These are phyloP conservation scores for Ilex aquifolium DNA, from an alignment of 257 asterid genomes.

Conservation along the genomic window DNA sequence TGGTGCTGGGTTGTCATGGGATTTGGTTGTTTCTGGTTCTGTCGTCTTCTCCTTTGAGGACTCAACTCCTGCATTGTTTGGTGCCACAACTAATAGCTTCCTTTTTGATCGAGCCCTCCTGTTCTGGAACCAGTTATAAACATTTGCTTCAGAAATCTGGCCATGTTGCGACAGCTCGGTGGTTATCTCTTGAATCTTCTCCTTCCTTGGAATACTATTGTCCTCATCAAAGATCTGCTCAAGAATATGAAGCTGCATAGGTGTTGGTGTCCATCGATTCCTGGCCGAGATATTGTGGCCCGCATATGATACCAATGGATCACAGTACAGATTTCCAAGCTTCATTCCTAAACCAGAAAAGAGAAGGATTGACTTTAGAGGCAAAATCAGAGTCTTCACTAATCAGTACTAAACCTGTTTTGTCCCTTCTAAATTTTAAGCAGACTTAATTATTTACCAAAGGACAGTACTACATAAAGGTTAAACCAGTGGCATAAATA, in stretches of 20 bases:
- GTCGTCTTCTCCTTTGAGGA: neutral
- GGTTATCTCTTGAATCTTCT: constrained; percentile 22
- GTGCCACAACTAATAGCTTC: constrained; percentile 7
- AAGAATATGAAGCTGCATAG: constrained; percentile 20
- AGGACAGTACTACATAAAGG: too few species aligned
- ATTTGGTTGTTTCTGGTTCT: neutral
- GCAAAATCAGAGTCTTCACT: too few species aligned
- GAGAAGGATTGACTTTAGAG: too few species aligned
- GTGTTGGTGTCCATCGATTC: constrained; percentile 23
- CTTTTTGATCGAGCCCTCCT: constrained; percentile 29
- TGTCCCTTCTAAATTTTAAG: too few species aligned
- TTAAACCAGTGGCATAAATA: too few species aligned
- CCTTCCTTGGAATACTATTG: constrained; percentile 17
- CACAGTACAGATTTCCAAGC: constrained; percentile 4
- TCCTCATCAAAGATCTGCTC: constrained; percentile 15
- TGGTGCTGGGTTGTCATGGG: neutral
- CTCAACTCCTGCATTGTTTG: neutral
- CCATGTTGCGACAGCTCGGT: constrained; percentile 24
- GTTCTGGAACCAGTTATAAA: constrained; percentile 36
- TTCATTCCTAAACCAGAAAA: neutral
- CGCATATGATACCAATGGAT: neutral
- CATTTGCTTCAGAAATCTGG: constrained; percentile 26
- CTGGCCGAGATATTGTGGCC: constrained; percentile 14
- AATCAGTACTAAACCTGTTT: too few species aligned
- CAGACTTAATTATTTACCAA: too few species aligned